Base-by-base conservation (phyloP, 257 asterid genomes). In the Solanum neorickii region DNA sequence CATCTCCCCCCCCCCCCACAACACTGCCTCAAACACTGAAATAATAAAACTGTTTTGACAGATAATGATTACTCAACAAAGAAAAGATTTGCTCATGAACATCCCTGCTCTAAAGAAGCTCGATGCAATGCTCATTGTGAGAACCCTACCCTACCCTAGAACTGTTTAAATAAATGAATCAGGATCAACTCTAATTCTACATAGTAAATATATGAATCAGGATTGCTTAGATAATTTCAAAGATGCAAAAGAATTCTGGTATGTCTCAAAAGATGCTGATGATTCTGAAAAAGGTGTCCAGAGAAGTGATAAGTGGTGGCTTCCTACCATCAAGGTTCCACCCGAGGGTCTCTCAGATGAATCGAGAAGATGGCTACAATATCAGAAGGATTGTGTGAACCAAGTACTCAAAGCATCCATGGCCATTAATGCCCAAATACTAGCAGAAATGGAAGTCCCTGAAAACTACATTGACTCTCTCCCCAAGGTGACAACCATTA, bases 401-500 rank as follows among this genome's bases (percentile, higher is more conserved):
- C 99, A 96, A 92, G 98, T 95, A 2, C 86, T 93, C 72, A 96
- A 95, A 91, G 98, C 98, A 82, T 93, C 99, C 83, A 93, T 96
- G 98, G 98, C 96, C 4, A 96, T 94, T 47, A 96, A 96, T 75
- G 97, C 99, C 88, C 98, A 96, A 86, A 87, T 92, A 65, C 92
- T 96, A 29, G 69, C 95, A 44, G 99, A 95, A 83, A 96, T 94
- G 98, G 98, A 95, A 89, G 92, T 96, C 86, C 99, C 99, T 3
- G 98, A 96, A n/a, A 92, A 89, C 95, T 96, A 96, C 92, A 94
- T 95, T 27, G 99, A 96, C 76, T 91, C 96, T 35, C 97, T 96
- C n/a, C 99, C 99, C 3, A 96, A 94, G 99, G 98, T 94, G 41
- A 83, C 59, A 83, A 23, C 37, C n/a, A 46, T 23, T 20, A 37